Evolutionary conservation across 331 rosid species (phyloP).

Genomic region (Malus hybrid): DNA sequence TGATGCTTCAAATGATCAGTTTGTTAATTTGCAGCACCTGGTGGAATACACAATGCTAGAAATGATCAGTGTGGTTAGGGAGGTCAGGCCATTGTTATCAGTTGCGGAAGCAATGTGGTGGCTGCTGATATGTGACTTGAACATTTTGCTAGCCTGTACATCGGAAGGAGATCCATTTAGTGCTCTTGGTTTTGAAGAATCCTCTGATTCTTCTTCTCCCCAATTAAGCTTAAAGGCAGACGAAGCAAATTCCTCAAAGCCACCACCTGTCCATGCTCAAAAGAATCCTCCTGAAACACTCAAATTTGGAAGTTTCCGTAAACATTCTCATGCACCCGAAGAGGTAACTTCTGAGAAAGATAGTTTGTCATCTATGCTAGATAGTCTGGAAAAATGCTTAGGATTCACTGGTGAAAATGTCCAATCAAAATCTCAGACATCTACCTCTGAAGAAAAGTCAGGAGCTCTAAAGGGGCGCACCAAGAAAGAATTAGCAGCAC

Average conservation of each 20-base stretch:
- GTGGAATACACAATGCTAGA: conserved; percentile 45
- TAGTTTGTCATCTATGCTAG: conserved; percentile 21
- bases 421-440: conserved; percentile 1
- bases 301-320: conserved; percentile 18
- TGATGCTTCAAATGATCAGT: conserved; percentile 6
- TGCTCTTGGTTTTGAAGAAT: conserved; percentile 14
- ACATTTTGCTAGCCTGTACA: conserved; percentile 45
- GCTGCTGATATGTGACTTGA: conserved; percentile 50
- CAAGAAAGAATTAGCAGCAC: conserved; percentile 41
- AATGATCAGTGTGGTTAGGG: conserved; percentile 45
- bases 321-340: conserved; percentile 15
- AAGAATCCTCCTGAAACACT: conserved; percentile 10
- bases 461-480: conserved; percentile 29
- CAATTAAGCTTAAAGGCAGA: conserved; percentile 16
- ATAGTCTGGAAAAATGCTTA: conserved; percentile 22
- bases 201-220: conserved; percentile 8
- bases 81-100: conserved; percentile 49
- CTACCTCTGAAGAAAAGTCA: conserved; percentile 29
- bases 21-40: conserved; percentile 39
- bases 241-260: not conserved
- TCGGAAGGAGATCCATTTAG: conserved; percentile 24
- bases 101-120: conserved; percentile 69
- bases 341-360: conserved; percentile 4
- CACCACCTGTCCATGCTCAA: not conserved
- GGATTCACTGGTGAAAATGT: conserved; percentile 9